Evolutionary conservation across 768 basidiomycete genomes (phyloP).

Genomic region (Hygrocybe coccinea): DNA sequence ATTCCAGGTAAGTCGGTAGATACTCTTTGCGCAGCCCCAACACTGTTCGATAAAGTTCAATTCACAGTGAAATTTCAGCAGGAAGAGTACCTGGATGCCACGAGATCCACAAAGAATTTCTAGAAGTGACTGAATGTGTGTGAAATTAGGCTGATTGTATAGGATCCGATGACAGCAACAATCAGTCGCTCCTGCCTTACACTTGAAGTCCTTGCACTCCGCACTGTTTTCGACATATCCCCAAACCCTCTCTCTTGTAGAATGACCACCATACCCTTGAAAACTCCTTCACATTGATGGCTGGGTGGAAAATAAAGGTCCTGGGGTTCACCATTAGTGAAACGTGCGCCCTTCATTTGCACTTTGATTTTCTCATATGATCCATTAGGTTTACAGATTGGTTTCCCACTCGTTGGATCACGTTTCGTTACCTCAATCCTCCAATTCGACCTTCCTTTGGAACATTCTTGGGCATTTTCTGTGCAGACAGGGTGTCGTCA

Average conservation of each 20-base stretch:
- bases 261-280: slow-evolving; percentile 8
- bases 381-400: slow-evolving; percentile 18
- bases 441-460: slow-evolving; percentile 3
- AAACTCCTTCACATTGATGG: not conserved
- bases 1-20: too few relatives aligned
- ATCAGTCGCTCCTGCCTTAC: slow-evolving; percentile 3
- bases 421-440: not conserved
- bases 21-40: too few relatives aligned
- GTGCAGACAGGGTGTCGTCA: slow-evolving; percentile 19
- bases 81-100: too few relatives aligned
- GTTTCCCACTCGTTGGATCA: slow-evolving; percentile 17
- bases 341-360: slow-evolving; percentile 26
- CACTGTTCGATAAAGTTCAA: too few relatives aligned
- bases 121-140: slow-evolving; percentile 13
- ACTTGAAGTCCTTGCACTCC: slow-evolving; percentile 7
- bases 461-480: slow-evolving; percentile 18
- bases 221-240: not conserved
- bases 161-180: slow-evolving; percentile 30
- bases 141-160: slow-evolving; percentile 33
- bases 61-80: too few relatives aligned
- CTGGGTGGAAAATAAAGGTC: slow-evolving; percentile 28
- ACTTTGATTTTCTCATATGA: slow-evolving; percentile 22
- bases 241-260: slow-evolving; percentile 4
- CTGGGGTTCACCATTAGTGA: slow-evolving; percentile 23
- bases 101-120: too few relatives aligned